Base-by-base conservation (phyloP, 306 rosid species). In the Rosa rugosa region DNA sequence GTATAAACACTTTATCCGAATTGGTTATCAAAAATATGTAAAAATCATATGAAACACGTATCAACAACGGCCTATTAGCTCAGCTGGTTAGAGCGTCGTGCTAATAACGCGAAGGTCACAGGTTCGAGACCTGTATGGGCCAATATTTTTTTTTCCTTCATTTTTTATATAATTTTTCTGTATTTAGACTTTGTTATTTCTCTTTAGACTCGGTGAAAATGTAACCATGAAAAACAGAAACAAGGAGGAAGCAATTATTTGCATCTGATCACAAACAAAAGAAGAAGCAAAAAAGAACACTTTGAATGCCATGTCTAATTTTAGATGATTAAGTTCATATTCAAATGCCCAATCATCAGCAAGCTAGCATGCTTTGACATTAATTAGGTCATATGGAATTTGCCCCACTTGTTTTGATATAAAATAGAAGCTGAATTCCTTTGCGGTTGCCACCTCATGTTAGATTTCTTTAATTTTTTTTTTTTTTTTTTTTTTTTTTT, bases 81-180 rank as follows among this genome's bases (percentile, higher is more conserved):
- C 92, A 90, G 93, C 8, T 88, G 92, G 97, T 90, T 92, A 90
- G 94, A 92, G 91, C 90, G 90, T 92, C 91, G 89, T 90, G 92
- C 97, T 91, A 88, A 90, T 87, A 85, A 91, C 93, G 93, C 91
- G 93, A 91, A 91, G 91, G 97, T 88, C 91, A 88, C 91, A 86
- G 94, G 96, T 93, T 91, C 96, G 96, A 93, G 79, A 93, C 97
- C 96, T 89, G 91, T 90, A 89, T 89, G 86, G 96, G 94, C 96
- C 97, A 87, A 0, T 1, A 16, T 0, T 45, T 63, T 22, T 8
- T 18, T 6, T 17, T 53, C 6, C 18, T 34, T 11, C 0, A 59
- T 22, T 22, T 57, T 4, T 22, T 59, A 3, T 1, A 8, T 0
- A 17, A 54, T 10, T 18, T 22, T 22, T 57, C 23, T 56, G 60